Evolutionary conservation across 495 filamentous ascomycete species (phyloP), one percentile per base, ranked within the genome.

Genomic region (Eremomyces bilateralis): DNA sequence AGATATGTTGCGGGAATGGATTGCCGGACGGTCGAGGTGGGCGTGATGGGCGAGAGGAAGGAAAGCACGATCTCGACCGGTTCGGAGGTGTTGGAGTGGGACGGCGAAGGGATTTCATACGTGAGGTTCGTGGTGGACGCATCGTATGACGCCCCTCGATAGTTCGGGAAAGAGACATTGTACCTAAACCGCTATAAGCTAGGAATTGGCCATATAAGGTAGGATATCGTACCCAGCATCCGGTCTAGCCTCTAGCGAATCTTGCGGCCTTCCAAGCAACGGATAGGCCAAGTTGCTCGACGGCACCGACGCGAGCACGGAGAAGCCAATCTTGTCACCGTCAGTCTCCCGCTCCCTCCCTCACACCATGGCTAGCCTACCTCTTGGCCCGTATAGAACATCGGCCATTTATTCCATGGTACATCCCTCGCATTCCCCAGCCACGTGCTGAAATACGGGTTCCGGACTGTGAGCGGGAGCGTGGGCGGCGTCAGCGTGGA

Each of bases 321-420:
- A 72, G 40, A 93, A 76, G 12, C 85, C 85, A 39, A 92, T 52
- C 62, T 84, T 51, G 4, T 3, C 11, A 36, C 11, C 8, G n/a
- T 30, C 13, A 31, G 32, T 42, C 18, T 20, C 15, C 21, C 10
- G 10, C 27, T 24, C 1, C 27, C n/a, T n/a, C n/a, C n/a, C n/a
- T n/a, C n/a, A n/a, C n/a, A n/a, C n/a, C n/a, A n/a, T n/a, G n/a
- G n/a, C n/a, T n/a, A n/a, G 47, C 54, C 53, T 40, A 70, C 65
- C 46, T 67, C 69, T 48, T 75, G 65, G 15, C 85, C 83, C 11
- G 80, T 90, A 63, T 76, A 95, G 51, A 95, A 95, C 41, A 91
- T 90, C 19, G 84, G 85, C 84, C 85, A 95, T 51, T 70, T 69
- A 21, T 69, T 64, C 84, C 85, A 95, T n/a, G 85, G 85, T 15